These are phyloP conservation scores for Ophiosphaerella narmari DNA, from an alignment of 2,329 filamentous ascomycete genomes.

Conservation along the genomic window DNA sequence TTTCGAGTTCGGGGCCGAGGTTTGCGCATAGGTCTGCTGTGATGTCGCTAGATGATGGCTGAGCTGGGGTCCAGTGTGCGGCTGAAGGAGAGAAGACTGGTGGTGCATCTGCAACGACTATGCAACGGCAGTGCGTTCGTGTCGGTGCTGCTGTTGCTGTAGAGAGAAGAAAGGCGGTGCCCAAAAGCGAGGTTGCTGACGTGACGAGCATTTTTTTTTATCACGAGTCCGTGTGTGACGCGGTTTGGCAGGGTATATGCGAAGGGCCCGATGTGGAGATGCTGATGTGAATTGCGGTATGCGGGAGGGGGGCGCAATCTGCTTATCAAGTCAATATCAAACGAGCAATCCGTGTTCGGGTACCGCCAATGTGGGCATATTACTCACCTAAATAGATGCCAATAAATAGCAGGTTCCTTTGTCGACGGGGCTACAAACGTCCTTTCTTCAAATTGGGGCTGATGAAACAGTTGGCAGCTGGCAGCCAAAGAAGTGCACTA, in stretches of 20 bases:
- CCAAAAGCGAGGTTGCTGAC: constrained; percentile 10
- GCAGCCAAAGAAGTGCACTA: too few relatives aligned
- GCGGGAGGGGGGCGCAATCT: constrained; percentile 5
- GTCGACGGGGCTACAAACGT: too few relatives aligned
- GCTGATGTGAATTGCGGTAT: not conserved
- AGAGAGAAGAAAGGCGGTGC: constrained; percentile 15
- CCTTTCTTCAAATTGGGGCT: too few relatives aligned
- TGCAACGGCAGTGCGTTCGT: constrained; percentile 37
- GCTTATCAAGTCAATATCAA: constrained; percentile 1
- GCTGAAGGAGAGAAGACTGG: constrained; percentile 22
- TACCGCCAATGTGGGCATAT: not conserved
- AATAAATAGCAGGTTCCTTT: too few relatives aligned
- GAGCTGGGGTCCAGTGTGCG: constrained; percentile 24
- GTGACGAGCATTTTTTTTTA: constrained; percentile 14
- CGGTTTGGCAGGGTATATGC: not conserved
- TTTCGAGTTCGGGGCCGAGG: constrained; percentile 33
- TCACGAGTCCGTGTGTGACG: not conserved
- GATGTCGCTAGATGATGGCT: constrained; percentile 18
- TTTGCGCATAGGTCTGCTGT: constrained; percentile 23
- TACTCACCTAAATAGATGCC: not conserved
- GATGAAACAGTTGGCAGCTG: too few relatives aligned
- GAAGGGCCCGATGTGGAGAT: constrained; percentile 2
- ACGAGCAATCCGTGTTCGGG: not conserved
- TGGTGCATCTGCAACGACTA: constrained; percentile 21
- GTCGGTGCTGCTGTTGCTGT: constrained; percentile 28